Evolutionary conservation across 768 basidiomycete genomes (phyloP), one percentile per base, ranked within the genome.

Genomic region (Sarcodon aspratus): DNA sequence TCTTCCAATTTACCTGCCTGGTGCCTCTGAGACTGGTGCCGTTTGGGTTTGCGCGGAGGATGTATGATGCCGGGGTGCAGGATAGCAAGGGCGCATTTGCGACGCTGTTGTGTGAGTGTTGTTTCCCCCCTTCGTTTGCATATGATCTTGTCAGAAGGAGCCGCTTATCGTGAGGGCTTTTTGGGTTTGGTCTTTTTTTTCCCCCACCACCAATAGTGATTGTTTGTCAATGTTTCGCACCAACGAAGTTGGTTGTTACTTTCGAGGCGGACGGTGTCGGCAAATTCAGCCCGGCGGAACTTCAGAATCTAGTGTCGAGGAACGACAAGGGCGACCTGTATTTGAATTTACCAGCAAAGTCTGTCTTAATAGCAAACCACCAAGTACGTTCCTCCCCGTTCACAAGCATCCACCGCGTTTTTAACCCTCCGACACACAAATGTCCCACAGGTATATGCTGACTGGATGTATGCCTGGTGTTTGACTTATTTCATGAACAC

Each of bases 321-420:
- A 75, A 88, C 57, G 57, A 59, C 21, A 60, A 65, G 1, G 89
- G 90, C 7, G 66, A 69, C 33, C 61, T 73, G 2, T 72, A 70
- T 7, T 66, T 97, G 47, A 75, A 80, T 49, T 64, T 96, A 13
- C 90, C 92, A 1, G 76, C 76, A 54, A 83, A 90, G 61, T 76
- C 82, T 33, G 82, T 98, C 21, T 66, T 92, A 53, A 88, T 93
- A 57, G 79, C 89, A 11, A 99, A 99, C 62, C 95, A 99, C 62
- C 95, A 94, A 71, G 90, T 91, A 51, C 43, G 70, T 49, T 33
- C 34, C 47, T 10, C 4, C 31, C 31, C 33, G 4, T 9, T 10
- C 10, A 10, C 36, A 32, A 34, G 1, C 9, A 13, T 17, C n/a
- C n/a, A n/a, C n/a, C n/a, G n/a, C n/a, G n/a, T n/a, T n/a, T 34